Evolutionary conservation across 2,329 filamentous ascomycete species (phyloP), one percentile per base, ranked within the genome.

Genomic region (Aspergillus tubingensis): DNA sequence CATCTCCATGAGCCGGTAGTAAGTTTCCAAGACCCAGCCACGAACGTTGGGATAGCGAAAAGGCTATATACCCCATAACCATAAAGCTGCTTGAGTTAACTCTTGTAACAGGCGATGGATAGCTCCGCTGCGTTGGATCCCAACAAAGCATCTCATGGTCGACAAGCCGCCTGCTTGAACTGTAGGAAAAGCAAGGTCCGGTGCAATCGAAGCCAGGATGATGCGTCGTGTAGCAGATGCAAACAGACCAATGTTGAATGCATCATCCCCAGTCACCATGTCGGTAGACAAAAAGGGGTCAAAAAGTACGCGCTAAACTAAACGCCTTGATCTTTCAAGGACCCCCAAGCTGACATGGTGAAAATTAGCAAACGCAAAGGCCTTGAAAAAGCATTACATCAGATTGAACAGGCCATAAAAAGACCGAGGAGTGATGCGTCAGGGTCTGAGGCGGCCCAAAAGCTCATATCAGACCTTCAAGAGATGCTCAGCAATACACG

Each of bases 281-380:
- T 90, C 3, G 89, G 89, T 7, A 81, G 89, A 53, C 88, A 90
- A 70, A 91, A 91, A 70, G 89, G 89, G 21, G 88, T 91, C 62
- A 91, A 91, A 74, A 91, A 91, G 89, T 89, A 76, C 63, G 67
- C 60, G 8, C 17, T 43, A 19, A 19, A 19, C 17, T 19, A 19
- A 19, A 19, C 17, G 17, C 17, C 17, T 39, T 3, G 10, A n/a
- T 1, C 8, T 49, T 17, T 11, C 11, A 17, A 30, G 23, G 19
- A 25, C 30, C 2, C 39, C 10, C 13, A 51, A 55, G 58, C 58
- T 70, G 51, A 70, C 41, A 13, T 5, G n/a, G 10, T 6, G 8
- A 13, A 17, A 25, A n/a, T 15, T 63, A 91, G 89, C 74, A 92
- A 92, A 74, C 85, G 89, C 43, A 88, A 87, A 15, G 89, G 89